Conservation (phyloP, 768 basidiomycete genomes). For the Leucocoprinus birnbaumii region DNA sequence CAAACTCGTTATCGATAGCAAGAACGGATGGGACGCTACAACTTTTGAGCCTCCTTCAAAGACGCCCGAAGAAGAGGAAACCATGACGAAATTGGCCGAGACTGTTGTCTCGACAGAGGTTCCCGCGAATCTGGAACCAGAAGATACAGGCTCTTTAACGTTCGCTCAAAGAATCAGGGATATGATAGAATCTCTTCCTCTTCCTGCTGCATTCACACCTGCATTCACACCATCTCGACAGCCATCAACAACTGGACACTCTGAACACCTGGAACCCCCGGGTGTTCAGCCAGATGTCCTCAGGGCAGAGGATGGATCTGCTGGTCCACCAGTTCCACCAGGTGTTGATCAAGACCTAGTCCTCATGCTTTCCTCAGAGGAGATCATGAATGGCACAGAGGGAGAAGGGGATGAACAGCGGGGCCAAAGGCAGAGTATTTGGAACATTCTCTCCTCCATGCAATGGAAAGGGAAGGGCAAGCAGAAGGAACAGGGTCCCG, state of each 20-base stretch:
- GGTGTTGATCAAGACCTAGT: slow-evolving; percentile 46
- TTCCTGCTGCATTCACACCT: slow-evolving; percentile 22
- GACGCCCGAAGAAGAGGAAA: not conserved
- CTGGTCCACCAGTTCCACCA: slow-evolving; percentile 36
- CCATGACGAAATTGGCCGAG: not conserved
- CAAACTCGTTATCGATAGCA: slow-evolving; percentile 13
- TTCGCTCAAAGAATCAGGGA: slow-evolving; percentile 34
- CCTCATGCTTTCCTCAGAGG: slow-evolving; percentile 51
- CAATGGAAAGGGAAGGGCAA: slow-evolving; percentile 9
- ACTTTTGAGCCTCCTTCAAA: not conserved
- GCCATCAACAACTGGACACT: slow-evolving; percentile 14
- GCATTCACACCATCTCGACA: slow-evolving; percentile 10
- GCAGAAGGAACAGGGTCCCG: slow-evolving; percentile 16
- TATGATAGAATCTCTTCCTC: slow-evolving; percentile 34
- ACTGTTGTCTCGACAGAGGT: slow-evolving; percentile 8
- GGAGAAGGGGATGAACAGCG: slow-evolving; percentile 19
- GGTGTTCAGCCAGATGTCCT: slow-evolving; percentile 11
- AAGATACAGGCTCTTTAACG: slow-evolving; percentile 29
- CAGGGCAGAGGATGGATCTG: slow-evolving; percentile 20
- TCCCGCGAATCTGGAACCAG: slow-evolving; percentile 14
- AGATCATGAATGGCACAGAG: slow-evolving; percentile 60
- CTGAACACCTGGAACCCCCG: slow-evolving; percentile 10
- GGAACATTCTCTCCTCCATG: slow-evolving; percentile 55
- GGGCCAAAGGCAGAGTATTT: slow-evolving; percentile 44
- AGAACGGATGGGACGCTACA: not conserved